Percentiles rank a stretch among this genome's conserved stretches.
Evolutionary conservation across 192 early-diverging fungal species (phyloP).

Genomic region (Podila minutissima): DNA sequence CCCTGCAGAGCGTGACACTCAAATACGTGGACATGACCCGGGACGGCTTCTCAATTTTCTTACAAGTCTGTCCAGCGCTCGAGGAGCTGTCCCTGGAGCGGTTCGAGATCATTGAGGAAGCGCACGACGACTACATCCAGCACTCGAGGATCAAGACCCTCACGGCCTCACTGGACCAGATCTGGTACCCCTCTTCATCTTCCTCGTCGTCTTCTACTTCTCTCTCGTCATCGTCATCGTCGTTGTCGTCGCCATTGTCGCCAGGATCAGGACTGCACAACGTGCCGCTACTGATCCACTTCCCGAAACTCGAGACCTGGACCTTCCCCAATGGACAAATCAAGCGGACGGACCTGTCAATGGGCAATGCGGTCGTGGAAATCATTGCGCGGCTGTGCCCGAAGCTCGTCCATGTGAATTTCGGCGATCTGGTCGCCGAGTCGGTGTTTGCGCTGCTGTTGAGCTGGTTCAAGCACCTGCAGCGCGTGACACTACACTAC

Average conservation of each 20-base stretch:
- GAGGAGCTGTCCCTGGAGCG: neutral
- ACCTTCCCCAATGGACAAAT: neutral
- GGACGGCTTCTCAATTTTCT: neutral
- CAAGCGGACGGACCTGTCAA: neutral
- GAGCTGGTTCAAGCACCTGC: slow-evolving; percentile 2
- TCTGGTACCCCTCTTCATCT: neutral
- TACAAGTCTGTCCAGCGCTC: neutral
- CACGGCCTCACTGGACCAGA: neutral
- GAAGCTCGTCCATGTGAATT: neutral
- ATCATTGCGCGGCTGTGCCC: neutral
- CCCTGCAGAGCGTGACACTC: neutral
- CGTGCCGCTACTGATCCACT: neutral
- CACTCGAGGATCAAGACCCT: neutral
- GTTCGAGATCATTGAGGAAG: slow-evolving; percentile 1
- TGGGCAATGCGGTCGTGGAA: neutral
- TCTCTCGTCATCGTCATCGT: too few species aligned
- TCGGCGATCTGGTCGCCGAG: neutral
- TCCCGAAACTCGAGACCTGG: neutral
- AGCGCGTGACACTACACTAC: neutral
- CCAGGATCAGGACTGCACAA: neutral
- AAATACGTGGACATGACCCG: neutral
- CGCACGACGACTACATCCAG: neutral
- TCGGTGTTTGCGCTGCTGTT: neutral
- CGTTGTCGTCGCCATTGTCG: too few species aligned
- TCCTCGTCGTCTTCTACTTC: too few species aligned